These are phyloP conservation scores for Chlorella ohadii DNA, from an alignment of 139 green algal genomes.

Conservation along the genomic window DNA sequence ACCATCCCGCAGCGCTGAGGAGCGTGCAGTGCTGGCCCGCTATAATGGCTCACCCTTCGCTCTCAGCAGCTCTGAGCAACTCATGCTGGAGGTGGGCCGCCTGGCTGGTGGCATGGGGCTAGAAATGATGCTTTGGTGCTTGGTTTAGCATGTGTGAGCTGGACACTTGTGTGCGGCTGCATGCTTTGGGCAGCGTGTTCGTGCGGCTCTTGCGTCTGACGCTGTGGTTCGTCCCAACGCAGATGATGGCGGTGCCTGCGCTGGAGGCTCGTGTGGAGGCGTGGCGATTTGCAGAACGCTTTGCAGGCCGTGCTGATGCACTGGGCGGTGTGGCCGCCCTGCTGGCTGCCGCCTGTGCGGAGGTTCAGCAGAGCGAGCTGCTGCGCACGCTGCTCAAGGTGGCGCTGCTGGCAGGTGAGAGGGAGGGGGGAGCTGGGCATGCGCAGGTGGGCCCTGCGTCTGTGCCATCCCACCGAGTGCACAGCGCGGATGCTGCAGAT, in stretches of 20 bases:
- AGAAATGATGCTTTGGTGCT: no score
- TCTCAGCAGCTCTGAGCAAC: slow-evolving; percentile 49
- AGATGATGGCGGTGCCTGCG: slow-evolving; percentile 1
- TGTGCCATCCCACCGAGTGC: no score
- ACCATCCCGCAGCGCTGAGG: slow-evolving; percentile 12
- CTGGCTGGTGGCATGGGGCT: background rate
- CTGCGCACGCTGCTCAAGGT: slow-evolving; percentile 42
- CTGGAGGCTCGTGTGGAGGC: slow-evolving; percentile 20
- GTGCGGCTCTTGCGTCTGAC: no score
- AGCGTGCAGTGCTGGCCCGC: slow-evolving; percentile 38
- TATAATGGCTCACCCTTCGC: slow-evolving; percentile 21
- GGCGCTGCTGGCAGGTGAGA: slow-evolving; percentile 7
- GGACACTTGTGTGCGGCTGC: no score
- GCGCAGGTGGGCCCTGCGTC: background rate
- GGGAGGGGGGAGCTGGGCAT: background rate
- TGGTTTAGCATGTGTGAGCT: background rate
- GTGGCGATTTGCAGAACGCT: background rate
- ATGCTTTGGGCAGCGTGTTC: no score
- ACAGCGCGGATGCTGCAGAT: no score
- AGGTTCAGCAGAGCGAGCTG: slow-evolving; percentile 53
- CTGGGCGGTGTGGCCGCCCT: background rate
- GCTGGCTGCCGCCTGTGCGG: slow-evolving; percentile 43
- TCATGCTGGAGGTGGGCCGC: slow-evolving; percentile 56
- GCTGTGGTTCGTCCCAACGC: background rate
- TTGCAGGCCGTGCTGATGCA: background rate